Base-by-base conservation (phyloP, 352 stramenopile species). In the Pythium sukuiense region DNA sequence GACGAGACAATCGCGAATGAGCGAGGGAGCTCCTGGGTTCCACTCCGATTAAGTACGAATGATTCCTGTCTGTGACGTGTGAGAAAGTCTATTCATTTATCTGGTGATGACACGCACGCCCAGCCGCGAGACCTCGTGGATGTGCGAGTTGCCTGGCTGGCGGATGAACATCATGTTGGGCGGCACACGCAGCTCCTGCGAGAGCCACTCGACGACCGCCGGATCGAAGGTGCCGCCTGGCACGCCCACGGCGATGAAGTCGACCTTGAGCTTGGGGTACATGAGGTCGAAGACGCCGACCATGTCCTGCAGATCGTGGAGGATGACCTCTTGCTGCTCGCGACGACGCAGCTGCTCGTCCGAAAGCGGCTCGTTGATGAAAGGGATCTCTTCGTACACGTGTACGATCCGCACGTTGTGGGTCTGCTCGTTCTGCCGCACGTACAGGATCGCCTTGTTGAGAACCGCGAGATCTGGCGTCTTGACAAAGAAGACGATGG, bases 371-470 rank as follows among this genome's bases (percentile, higher is more conserved):
- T 69, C 55, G 43, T 58, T 32, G 18, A 70, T 60, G 13, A 59
- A 65, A 2, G 65, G 61, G 13, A 75, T 41, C 41, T 79, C 73
- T 49, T 85, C 77, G 50, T 78, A 86, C 50, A 93, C 78, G 72
- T 98, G 92, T 12, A 98, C 88, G 37, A 98, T 80, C 50, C 92
- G 80, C 33, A 98, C 76, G 57, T 93, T 95, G 75, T 96, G 87
- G 32, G 92, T 97, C 65, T 98, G 88, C 49, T 95, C 87, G 72
- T 98, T 98, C 54, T 89, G 81, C 27, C 86, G 85, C 46, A 98
- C 92, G 67, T 98, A 98, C 3, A 98, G 72, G 57, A 98, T 92
- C 2, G 92, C 92, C 69, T 98, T 98, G 76, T 98, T 98, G 39
- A 98, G 72, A 39, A 97, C 62, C 37, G 91, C 79, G 5, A 98